Conservation (phyloP, 1,284 basidiomycete species). For the Malassezia brasiliensis region DNA sequence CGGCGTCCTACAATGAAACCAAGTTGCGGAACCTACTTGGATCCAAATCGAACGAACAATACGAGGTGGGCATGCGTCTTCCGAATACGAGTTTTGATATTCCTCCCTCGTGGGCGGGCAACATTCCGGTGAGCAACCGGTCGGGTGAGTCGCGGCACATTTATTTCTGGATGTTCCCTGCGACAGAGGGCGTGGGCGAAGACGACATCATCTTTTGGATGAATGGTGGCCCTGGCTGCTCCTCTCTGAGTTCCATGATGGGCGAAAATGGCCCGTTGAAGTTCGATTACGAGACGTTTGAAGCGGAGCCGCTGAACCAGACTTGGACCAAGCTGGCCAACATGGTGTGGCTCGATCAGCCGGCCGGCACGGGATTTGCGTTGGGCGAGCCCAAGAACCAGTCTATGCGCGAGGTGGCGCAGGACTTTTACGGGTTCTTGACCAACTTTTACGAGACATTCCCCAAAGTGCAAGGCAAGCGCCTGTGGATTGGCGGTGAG, state of each 20-base stretch:
- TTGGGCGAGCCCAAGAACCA: constrained; percentile 61
- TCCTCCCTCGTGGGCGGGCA: constrained; percentile 30
- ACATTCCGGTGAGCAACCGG: constrained; percentile 25
- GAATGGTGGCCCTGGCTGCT: constrained; percentile 59
- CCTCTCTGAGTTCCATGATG: constrained; percentile 64
- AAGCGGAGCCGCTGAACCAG: constrained; percentile 60
- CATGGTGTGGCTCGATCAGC: constrained; percentile 70
- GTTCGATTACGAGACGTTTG: constrained; percentile 60
- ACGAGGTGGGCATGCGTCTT: constrained; percentile 16
- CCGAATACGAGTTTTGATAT: constrained; percentile 30
- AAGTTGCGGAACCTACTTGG: neutral
- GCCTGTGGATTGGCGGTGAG: constrained; percentile 39
- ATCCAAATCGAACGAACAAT: neutral
- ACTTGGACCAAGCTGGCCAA: constrained; percentile 68
- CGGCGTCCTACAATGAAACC: neutral
- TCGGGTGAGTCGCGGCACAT: constrained; percentile 51
- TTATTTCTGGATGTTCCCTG: constrained; percentile 79
- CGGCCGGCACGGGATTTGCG: constrained; percentile 70
- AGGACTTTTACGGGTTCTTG: constrained; percentile 45
- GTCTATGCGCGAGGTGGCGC: constrained; percentile 45
- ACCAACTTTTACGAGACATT: constrained; percentile 29
- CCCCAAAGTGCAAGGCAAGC: constrained; percentile 21
- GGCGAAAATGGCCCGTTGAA: constrained; percentile 68
- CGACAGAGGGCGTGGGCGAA: constrained; percentile 60
- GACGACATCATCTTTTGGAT: constrained; percentile 62